Conservation (phyloP, 805 yeast genomes). For the Danielozyma ontarioensis region DNA sequence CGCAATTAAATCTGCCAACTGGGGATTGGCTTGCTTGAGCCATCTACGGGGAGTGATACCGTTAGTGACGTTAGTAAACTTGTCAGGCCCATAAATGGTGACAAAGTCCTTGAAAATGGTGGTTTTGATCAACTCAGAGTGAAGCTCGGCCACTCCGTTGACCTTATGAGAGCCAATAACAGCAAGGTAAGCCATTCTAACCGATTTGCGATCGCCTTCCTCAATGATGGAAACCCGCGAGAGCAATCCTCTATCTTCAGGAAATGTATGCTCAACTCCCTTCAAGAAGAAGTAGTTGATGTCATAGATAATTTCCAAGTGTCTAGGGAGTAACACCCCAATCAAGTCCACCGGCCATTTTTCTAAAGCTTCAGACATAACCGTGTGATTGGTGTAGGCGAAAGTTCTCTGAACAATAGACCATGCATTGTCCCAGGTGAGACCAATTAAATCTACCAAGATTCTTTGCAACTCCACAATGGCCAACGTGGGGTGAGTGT, state of each 20-base stretch:
- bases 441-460: conserved; percentile 74
- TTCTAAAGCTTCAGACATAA: conserved; percentile 90
- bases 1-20: conserved; percentile 66
- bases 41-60: conserved; percentile 97
- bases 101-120: conserved; percentile 91
- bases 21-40: conserved; percentile 91
- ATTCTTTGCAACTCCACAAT: conserved; percentile 85
- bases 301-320: conserved; percentile 83
- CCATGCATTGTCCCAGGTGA: conserved; percentile 87
- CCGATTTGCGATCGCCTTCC: conserved; percentile 74
- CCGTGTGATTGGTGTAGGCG: conserved; percentile 94
- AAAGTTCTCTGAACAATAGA: conserved; percentile 70
- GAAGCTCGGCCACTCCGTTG: conserved; percentile 94
- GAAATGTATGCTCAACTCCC: conserved; percentile 69
- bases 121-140: conserved; percentile 83
- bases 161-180: conserved; percentile 90
- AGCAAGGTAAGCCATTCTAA: conserved; percentile 90
- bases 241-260: conserved; percentile 63
- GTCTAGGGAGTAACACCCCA: conserved; percentile 80
- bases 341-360: conserved; percentile 89
- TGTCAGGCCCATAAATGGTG: conserved; percentile 70
- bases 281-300: conserved; percentile 78
- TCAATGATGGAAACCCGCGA: conserved; percentile 78
- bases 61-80: conserved; percentile 88
- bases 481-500: conserved; percentile 92